A percentile compares a stretch with the other conserved stretches of the same genome.
Conservation (phyloP, 371 early-diverging fungal genomes). For the Apophysomyces elegans region DNA sequence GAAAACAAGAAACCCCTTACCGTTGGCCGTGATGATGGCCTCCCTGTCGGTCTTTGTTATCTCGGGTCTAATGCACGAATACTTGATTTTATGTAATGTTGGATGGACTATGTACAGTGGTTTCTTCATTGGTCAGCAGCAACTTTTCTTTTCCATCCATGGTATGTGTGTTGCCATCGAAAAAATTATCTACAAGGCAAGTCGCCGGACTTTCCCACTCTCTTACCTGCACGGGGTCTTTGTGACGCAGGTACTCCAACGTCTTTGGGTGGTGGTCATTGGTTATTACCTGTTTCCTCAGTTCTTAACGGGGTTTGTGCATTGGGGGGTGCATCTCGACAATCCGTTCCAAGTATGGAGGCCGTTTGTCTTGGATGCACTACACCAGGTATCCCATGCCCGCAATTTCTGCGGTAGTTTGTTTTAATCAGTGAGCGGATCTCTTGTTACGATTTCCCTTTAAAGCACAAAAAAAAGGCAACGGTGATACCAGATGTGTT, state of each 20-base stretch:
- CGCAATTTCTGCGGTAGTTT: slow-evolving; percentile 23
- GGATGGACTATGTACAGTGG: slow-evolving; percentile 32
- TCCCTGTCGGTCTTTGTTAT: slow-evolving; percentile 35
- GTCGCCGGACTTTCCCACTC: slow-evolving; percentile 11
- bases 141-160: slow-evolving; percentile 34
- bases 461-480: neutral
- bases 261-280: slow-evolving; percentile 30
- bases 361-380: slow-evolving; percentile 13
- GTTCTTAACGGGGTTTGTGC: slow-evolving; percentile 36
- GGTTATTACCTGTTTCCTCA: slow-evolving; percentile 26
- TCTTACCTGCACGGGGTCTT: slow-evolving; percentile 15
- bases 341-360: slow-evolving; percentile 10
- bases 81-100: slow-evolving; percentile 29
- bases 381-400: slow-evolving; percentile 17
- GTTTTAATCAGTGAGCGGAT: slow-evolving; percentile 11
- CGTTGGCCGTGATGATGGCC: slow-evolving; percentile 21
- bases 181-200: neutral
- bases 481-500: neutral
- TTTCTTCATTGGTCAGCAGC: slow-evolving; percentile 34
- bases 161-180: slow-evolving; percentile 31
- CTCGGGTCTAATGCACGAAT: slow-evolving; percentile 39
- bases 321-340: slow-evolving; percentile 30
- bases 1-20: slow-evolving; percentile 24
- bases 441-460: neutral
- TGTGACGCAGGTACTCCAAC: slow-evolving; percentile 18